Evolutionary conservation across 108 stramenopile species (phyloP), one percentile per base, ranked within the genome.

Genomic region (Cyclotella atomus): DNA sequence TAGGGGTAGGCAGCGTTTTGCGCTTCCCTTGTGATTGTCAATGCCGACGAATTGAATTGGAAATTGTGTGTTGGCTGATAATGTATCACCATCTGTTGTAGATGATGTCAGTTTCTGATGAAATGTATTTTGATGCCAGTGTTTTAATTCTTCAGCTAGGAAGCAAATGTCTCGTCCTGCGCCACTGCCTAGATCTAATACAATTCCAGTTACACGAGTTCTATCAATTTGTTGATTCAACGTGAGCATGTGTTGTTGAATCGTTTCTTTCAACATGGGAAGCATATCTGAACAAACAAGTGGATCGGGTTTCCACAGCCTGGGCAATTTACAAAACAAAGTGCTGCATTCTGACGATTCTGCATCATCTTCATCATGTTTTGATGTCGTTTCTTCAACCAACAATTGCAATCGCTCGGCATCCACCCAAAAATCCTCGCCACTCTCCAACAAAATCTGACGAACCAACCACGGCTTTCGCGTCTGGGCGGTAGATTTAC

Each of bases 101-200:
- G 20, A 1, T 5, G 23, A 35, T 9, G 46, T 30, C 17, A 56
- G 72, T 20, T 59, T 23, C 59, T 78, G 38, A 64, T 67, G 71
- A 54, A n/a, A 19, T 21, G 2, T 12, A 36, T 43, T 0, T 27
- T 76, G 47, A 32, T 73, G 70, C 65, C 55, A 69, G 2, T 79
- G 63, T 59, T 78, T 65, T 23, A 89, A 59, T 72, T 90, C 83
- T 72, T 95, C 93, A 6, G 91, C 93, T 32, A 95, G 71, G 77
- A 87, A 95, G 19, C 83, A 86, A 34, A 88, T 85, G 68, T 95
- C 93, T 65, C 93, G 63, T 25, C 91, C 93, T 16, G 89, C 83
- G 25, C 93, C 93, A 59, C 89, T 81, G 32, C 88, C 93, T 55
- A 95, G 61, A 81, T 95, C 93, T 81, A 84, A 87, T 30, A 92